phyloP scores from a whole-genome alignment of 257 asterid genomes.

The Penstemon barbatus region DNA sequence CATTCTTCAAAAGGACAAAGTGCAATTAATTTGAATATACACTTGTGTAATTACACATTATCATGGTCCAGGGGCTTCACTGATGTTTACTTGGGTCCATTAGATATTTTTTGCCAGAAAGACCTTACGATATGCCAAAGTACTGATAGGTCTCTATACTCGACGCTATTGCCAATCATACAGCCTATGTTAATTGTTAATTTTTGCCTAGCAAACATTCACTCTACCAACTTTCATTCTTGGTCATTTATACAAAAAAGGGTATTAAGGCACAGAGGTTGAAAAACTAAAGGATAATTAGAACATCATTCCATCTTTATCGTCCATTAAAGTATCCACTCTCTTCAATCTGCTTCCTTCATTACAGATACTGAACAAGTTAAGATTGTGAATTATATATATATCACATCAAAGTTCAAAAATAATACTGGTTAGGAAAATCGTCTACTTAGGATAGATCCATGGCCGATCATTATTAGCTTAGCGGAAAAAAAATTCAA shows the following conservation, averaged over 20 bases:
- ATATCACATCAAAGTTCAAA: too few relatives aligned
- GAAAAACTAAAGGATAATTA: constrained; percentile 19
- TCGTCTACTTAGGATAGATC: too few relatives aligned
- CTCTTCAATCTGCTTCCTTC: constrained; percentile 7
- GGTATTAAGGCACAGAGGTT: neutral
- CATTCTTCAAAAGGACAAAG: neutral
- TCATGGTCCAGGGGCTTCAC: neutral
- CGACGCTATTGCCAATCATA: neutral
- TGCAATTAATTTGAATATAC: neutral
- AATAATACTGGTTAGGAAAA: too few relatives aligned
- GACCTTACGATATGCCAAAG: neutral
- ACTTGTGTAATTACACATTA: neutral
- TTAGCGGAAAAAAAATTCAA: too few relatives aligned
- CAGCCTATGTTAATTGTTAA: too few relatives aligned
- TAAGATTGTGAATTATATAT: too few relatives aligned
- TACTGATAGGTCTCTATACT: neutral
- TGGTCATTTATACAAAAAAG: neutral
- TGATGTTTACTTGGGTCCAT: neutral
- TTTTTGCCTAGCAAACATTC: too few relatives aligned
- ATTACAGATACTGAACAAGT: too few relatives aligned
- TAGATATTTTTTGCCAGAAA: neutral
- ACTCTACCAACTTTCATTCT: too few relatives aligned
- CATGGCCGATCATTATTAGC: too few relatives aligned
- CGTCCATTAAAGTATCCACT: neutral
- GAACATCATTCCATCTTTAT: constrained; percentile 13